Base-by-base conservation (phyloP, 2,329 filamentous ascomycete species). In the Venturia nashicola region DNA sequence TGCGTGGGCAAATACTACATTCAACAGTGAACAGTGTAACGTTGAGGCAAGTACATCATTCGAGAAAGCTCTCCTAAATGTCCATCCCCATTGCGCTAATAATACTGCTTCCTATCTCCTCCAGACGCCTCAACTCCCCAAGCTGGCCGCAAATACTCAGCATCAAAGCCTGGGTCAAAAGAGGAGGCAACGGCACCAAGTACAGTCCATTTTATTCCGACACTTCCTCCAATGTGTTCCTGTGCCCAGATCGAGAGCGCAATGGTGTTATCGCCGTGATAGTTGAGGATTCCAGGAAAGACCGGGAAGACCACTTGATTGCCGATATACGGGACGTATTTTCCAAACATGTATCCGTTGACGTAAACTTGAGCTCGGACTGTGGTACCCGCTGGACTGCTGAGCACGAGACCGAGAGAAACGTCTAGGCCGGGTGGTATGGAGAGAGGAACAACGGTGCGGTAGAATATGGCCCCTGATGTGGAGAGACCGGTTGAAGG, bases 281-380 rank as follows among this genome's bases (percentile, higher is more conserved):
- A 85, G 68, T 86, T 76, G 9, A 86, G 71, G 4, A 86, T 75
- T 0, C 84, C 84, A 0, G 81, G 80, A 0, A 82, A 83, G 1
- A 87, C 81, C 0, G 84, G 84, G 68, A 83, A 87, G 18, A 78
- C 76, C n/a, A 81, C 76, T 73, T 87, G 84, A 59, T 85, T 82
- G 0, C 85, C 85, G 44, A 87, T 83, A 60, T 81, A 78, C 0
- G 84, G 83, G 65, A 82, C 80, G 68, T 80, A 86, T 8, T 82
- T 78, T 1, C 81, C 84, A 67, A 84, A 86, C 69, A 86, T 83
- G 36, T 64, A 64, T 32, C 81, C 84, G 64, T 87, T 87, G n/a
- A 86, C 79, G 64, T 83, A 86, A 2, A 87, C 70, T 68, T 84
- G 78, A 0, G 79, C 81, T 12, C 84, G 77, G 14, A 82, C 77